Percentiles rank a stretch among this genome's conserved stretches.
Evolutionary conservation across 306 rosid genomes (phyloP).

Genomic region (Begonia loranthoides): DNA sequence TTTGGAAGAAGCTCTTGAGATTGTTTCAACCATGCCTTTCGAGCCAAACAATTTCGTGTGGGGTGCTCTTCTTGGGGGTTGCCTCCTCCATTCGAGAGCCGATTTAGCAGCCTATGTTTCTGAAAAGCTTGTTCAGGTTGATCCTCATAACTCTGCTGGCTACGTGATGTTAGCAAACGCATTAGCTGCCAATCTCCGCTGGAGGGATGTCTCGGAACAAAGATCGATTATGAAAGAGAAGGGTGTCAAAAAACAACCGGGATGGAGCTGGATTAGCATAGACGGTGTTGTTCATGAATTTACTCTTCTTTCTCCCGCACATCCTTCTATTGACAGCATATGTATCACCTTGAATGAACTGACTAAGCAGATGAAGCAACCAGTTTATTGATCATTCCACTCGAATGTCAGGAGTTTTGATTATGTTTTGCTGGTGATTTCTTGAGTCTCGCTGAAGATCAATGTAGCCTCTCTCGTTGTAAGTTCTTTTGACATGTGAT

Average conservation of each 20-base stretch:
- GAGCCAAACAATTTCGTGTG: constrained; percentile 47
- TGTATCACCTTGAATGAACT: constrained; percentile 24
- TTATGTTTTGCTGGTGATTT: too few species aligned
- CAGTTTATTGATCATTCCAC: constrained; percentile 7
- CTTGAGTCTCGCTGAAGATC: too few species aligned
- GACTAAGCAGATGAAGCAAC: constrained; percentile 31
- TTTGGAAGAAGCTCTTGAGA: constrained; percentile 40
- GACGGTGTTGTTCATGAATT: constrained; percentile 50
- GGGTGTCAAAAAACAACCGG: constrained; percentile 42
- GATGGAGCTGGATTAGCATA: constrained; percentile 49
- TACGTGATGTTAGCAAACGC: constrained; percentile 54
- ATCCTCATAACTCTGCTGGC: constrained; percentile 35
- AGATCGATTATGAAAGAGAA: constrained; percentile 44
- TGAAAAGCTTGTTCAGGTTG: constrained; percentile 34
- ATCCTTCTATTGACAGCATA: constrained; percentile 29
- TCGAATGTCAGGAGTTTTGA: too few species aligned
- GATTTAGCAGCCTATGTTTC: constrained; percentile 43
- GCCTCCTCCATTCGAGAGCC: constrained; percentile 44
- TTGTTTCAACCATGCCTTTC: constrained; percentile 37
- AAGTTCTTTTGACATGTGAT: too few species aligned
- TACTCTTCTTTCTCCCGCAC: constrained; percentile 26
- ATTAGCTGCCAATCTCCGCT: constrained; percentile 33
- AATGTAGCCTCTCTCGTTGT: too few species aligned
- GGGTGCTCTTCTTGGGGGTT: constrained; percentile 53
- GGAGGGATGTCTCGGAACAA: constrained; percentile 34